A percentile compares a stretch with the other conserved stretches of the same genome.
Evolutionary conservation across 2,329 filamentous ascomycete species (phyloP).

Genomic region (Phyllosticta citribraziliensis): DNA sequence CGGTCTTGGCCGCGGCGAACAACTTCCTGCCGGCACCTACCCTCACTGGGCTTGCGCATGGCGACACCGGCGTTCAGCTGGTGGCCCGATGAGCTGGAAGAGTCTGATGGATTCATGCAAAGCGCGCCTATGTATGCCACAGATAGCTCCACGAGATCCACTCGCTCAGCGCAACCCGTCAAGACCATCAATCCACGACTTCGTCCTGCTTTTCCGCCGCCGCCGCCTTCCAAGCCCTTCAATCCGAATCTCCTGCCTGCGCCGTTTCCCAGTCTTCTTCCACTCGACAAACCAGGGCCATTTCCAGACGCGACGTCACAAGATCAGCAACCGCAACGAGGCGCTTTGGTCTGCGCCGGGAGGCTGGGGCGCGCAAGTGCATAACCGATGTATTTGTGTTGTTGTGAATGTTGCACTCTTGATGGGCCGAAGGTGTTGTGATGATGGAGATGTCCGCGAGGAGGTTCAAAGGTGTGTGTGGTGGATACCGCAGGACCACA

Average conservation of each 20-base stretch:
- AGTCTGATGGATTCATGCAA: neutral
- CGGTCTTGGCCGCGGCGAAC: too few relatives aligned
- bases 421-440: too few relatives aligned
- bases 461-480: too few relatives aligned
- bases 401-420: neutral
- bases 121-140: neutral
- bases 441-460: too few relatives aligned
- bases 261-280: constrained; percentile 3
- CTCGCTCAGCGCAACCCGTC: neutral
- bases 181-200: neutral
- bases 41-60: too few relatives aligned
- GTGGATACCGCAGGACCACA: too few relatives aligned
- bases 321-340: too few relatives aligned
- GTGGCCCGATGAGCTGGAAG: neutral
- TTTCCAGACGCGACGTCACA: too few relatives aligned
- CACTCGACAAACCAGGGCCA: neutral
- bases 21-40: too few relatives aligned
- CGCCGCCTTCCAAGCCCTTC: neutral
- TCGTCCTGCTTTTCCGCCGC: neutral
- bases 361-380: neutral
- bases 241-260: neutral
- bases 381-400: neutral
- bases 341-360: neutral
- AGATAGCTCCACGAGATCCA: neutral
- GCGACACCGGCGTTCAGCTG: too few relatives aligned